These are phyloP conservation scores for Exophiala xenobiotica DNA, from an alignment of 2,329 filamentous ascomycete species.

Conservation along the genomic window DNA sequence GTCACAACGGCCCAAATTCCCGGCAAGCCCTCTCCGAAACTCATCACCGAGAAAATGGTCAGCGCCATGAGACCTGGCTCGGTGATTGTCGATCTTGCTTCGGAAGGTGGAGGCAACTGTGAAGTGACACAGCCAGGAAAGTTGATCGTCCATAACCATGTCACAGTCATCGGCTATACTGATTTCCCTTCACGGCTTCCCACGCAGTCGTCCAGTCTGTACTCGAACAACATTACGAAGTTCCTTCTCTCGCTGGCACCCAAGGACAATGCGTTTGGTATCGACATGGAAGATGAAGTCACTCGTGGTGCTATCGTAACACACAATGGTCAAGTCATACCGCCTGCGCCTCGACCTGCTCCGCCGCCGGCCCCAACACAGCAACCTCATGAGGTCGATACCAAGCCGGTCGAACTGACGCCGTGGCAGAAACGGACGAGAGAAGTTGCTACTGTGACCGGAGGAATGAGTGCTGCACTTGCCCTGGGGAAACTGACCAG, in stretches of 20 bases:
- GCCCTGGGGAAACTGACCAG: conserved; percentile 78
- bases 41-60: conserved; percentile 79
- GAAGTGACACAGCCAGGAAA: conserved; percentile 75
- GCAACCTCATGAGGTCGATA: conserved; percentile 53
- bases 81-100: conserved; percentile 82
- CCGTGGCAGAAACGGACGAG: conserved; percentile 79
- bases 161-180: conserved; percentile 88
- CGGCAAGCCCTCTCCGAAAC: conserved; percentile 74
- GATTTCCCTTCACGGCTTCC: conserved; percentile 83
- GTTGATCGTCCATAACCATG: conserved; percentile 68
- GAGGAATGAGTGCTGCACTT: conserved; percentile 72
- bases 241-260: conserved; percentile 79
- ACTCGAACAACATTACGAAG: conserved; percentile 93
- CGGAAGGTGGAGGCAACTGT: conserved; percentile 85
- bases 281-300: conserved; percentile 81
- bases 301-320: conserved; percentile 83
- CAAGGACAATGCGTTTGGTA: conserved; percentile 72
- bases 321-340: conserved; percentile 71
- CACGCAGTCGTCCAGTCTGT: conserved; percentile 84
- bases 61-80: conserved; percentile 87
- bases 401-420: conserved; percentile 66
- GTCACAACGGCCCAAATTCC: conserved; percentile 92
- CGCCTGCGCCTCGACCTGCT: conserved; percentile 69
- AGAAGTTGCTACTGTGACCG: conserved; percentile 72
- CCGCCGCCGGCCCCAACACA: conserved; percentile 57